A percentile compares a stretch with the other conserved stretches of the same genome.
These are phyloP conservation scores for Zanthoxylum bungeanum DNA, from an alignment of 345 rosid genomes.

Conservation along the genomic window DNA sequence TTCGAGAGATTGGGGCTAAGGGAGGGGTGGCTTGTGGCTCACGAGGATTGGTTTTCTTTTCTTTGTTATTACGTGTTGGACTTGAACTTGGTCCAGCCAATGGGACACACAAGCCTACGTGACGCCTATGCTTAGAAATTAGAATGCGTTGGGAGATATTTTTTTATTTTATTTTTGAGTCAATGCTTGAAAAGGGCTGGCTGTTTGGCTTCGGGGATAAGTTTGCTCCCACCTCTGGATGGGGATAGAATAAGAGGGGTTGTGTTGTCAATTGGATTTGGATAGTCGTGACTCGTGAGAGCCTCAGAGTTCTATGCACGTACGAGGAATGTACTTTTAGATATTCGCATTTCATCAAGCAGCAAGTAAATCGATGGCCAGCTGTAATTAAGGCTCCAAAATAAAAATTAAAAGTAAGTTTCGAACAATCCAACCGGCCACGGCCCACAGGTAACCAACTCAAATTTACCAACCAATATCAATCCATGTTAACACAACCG, in stretches of 20 bases:
- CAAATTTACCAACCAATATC: too few species aligned
- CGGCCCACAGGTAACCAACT: background rate
- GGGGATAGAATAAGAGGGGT: background rate
- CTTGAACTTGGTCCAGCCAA: background rate
- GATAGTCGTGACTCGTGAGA: too few species aligned
- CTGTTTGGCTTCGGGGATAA: background rate
- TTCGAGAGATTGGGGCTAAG: background rate
- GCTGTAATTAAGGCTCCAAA: background rate
- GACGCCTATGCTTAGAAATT: background rate
- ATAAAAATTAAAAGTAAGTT: too few species aligned
- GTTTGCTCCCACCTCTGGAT: background rate
- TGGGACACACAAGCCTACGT: background rate
- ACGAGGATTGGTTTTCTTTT: conserved; percentile 6
- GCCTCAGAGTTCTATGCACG: too few species aligned
- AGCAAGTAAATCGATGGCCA: background rate
- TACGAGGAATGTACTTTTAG: too few species aligned
- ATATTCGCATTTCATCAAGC: background rate
- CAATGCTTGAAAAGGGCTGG: background rate
- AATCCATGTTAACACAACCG: background rate
- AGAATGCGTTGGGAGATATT: background rate
- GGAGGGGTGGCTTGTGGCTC: conserved; percentile 6
- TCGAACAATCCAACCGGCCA: background rate
- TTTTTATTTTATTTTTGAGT: background rate
- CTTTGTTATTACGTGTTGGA: conserved; percentile 5
- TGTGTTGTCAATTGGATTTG: background rate